phyloP scores from a whole-genome alignment of 495 filamentous ascomycete genomes.

The Aspergillus avenaceus region DNA sequence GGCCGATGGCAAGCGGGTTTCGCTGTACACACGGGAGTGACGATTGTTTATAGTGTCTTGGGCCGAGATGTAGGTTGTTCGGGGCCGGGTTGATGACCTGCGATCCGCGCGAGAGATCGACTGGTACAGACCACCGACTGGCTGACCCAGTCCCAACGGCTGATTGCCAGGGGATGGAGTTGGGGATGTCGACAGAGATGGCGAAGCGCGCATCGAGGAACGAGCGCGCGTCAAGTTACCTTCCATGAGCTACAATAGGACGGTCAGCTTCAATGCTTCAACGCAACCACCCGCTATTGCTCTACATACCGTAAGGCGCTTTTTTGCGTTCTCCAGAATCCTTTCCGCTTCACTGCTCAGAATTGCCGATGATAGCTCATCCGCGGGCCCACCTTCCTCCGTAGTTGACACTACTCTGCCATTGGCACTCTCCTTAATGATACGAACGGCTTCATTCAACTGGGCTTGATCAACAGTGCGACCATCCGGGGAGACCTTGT shows the following conservation, averaged over 20 bases:
- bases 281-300: background rate
- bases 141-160: constrained; percentile 26
- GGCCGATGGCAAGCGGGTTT: constrained; percentile 48
- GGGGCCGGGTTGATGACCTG: constrained; percentile 29
- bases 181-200: constrained; percentile 53
- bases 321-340: constrained; percentile 88
- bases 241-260: constrained; percentile 71
- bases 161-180: constrained; percentile 24
- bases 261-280: constrained; percentile 6
- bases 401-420: constrained; percentile 20
- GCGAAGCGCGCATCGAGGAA: constrained; percentile 60
- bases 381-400: constrained; percentile 33
- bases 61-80: constrained; percentile 29
- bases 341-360: constrained; percentile 79
- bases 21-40: constrained; percentile 54
- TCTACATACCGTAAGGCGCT: constrained; percentile 70
- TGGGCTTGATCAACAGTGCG: constrained; percentile 5
- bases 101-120: constrained; percentile 42
- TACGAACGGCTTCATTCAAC: constrained; percentile 6
- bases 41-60: constrained; percentile 41
- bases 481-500: constrained; percentile 10
- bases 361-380: constrained; percentile 62
- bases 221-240: constrained; percentile 79
- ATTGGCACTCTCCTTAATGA: constrained; percentile 2
- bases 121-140: constrained; percentile 37